These are phyloP conservation scores for Sporothrix curviconia DNA, from an alignment of 2,329 filamentous ascomycete genomes.

Conservation along the genomic window DNA sequence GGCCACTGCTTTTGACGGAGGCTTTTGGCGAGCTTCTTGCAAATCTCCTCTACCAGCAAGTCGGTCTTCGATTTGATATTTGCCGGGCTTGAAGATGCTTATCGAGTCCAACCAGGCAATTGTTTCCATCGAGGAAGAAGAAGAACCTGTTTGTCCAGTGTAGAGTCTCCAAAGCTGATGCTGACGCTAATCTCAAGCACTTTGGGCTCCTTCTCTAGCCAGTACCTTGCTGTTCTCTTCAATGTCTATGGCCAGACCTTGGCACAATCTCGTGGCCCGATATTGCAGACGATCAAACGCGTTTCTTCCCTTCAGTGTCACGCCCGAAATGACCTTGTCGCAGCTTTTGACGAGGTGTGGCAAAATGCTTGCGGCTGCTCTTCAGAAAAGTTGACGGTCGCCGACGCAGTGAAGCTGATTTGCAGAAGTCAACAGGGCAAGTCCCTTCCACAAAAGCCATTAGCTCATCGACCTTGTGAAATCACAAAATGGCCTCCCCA, in stretches of 20 bases:
- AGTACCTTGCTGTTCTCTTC: constrained; percentile 93
- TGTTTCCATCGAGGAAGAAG: constrained; percentile 60
- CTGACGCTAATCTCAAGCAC: constrained; percentile 76
- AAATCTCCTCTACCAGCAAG: constrained; percentile 87
- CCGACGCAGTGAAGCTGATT: constrained; percentile 25
- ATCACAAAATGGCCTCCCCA: constrained; percentile 96
- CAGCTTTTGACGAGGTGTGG: constrained; percentile 86
- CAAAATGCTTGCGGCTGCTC: constrained; percentile 68
- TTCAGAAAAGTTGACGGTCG: constrained; percentile 42
- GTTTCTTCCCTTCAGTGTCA: constrained; percentile 87
- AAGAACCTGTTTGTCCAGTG: constrained; percentile 71
- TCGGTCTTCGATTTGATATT: constrained; percentile 77
- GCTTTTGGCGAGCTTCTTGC: constrained; percentile 84
- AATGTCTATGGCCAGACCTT: constrained; percentile 97
- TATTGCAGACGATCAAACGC: constrained; percentile 92
- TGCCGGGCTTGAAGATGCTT: constrained; percentile 80
- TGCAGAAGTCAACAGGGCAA: constrained; percentile 31
- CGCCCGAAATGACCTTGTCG: constrained; percentile 71
- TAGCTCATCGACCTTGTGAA: constrained; percentile 93
- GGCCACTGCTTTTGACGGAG: constrained; percentile 69
- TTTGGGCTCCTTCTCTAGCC: constrained; percentile 71
- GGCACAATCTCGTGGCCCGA: constrained; percentile 82
- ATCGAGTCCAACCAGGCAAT: constrained; percentile 90
- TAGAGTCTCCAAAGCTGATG: constrained; percentile 66
- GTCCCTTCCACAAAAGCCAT: constrained; percentile 90